A percentile compares a stretch with the other conserved stretches of the same genome.
phyloP scores from a whole-genome alignment of 768 basidiomycete genomes.

The Ramaria sp. region DNA sequence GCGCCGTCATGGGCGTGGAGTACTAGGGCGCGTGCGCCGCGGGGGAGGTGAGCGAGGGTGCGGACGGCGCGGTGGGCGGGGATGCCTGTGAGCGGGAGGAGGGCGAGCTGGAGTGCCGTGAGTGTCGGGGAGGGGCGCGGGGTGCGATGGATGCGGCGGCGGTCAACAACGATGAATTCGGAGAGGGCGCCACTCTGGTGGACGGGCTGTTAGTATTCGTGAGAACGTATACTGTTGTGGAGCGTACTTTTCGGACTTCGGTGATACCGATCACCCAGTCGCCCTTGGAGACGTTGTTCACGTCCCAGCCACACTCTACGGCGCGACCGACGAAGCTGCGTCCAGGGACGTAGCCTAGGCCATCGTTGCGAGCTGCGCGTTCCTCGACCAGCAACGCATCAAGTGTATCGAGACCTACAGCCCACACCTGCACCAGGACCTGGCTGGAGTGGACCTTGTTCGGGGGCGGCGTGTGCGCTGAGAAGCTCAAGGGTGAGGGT shows the following conservation, averaged over 20 bases:
- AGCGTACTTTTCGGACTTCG: conserved; percentile 67
- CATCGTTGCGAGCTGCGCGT: conserved; percentile 16
- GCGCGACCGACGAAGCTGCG: conserved; percentile 80
- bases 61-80: conserved; percentile 77
- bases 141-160: conserved; percentile 62
- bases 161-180: conserved; percentile 81
- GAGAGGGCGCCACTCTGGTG: conserved; percentile 71
- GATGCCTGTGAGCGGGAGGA: conserved; percentile 69
- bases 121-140: conserved; percentile 29
- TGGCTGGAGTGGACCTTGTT: conserved; percentile 54
- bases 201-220: neutral
- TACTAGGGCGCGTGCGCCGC: conserved; percentile 43
- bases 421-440: conserved; percentile 82
- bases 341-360: conserved; percentile 70
- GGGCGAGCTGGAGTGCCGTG: conserved; percentile 64
- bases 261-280: conserved; percentile 83
- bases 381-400: conserved; percentile 61
- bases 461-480: conserved; percentile 64
- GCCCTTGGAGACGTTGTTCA: conserved; percentile 54
- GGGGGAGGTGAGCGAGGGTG: conserved; percentile 35
- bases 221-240: conserved; percentile 10
- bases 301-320: conserved; percentile 75
- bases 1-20: conserved; percentile 64
- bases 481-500: conserved; percentile 44
- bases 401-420: conserved; percentile 70